Evolutionary conservation across 2,329 filamentous ascomycete species (phyloP).

Genomic region (Coniochaeta sp.): DNA sequence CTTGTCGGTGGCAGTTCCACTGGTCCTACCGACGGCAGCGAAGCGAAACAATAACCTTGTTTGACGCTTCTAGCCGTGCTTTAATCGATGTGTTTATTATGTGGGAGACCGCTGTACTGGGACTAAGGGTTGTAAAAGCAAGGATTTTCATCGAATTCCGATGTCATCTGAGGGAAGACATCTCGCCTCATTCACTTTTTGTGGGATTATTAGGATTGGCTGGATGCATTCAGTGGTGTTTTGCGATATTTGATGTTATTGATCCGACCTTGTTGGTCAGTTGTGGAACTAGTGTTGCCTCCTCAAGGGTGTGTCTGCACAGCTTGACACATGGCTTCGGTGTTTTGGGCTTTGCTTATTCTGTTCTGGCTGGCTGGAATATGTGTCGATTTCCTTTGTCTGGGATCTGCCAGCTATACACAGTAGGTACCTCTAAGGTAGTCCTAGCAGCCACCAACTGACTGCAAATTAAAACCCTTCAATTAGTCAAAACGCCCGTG

Average conservation of each 20-base stretch:
- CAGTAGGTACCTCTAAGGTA: neutral
- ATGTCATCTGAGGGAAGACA: neutral
- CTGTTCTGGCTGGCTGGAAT: neutral
- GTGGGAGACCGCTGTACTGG: neutral
- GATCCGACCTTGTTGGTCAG: neutral
- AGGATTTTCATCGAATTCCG: neutral
- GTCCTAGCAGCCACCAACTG: too few species aligned
- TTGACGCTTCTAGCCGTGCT: neutral
- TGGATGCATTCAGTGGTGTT: neutral
- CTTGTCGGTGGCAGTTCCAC: conserved; percentile 30
- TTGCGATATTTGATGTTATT: neutral
- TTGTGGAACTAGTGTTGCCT: neutral
- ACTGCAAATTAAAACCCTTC: too few species aligned
- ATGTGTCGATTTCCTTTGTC: neutral
- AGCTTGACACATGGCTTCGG: neutral
- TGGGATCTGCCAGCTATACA: neutral
- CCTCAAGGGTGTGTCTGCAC: too few species aligned
- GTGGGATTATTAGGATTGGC: neutral
- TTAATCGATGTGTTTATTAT: neutral
- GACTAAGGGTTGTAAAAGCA: neutral
- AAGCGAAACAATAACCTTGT: neutral
- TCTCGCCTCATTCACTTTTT: neutral
- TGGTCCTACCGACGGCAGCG: neutral
- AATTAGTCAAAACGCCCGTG: neutral
- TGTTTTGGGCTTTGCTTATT: neutral